Base-by-base conservation (phyloP, 129 eudicot species). In the Artemisia tridentata region DNA sequence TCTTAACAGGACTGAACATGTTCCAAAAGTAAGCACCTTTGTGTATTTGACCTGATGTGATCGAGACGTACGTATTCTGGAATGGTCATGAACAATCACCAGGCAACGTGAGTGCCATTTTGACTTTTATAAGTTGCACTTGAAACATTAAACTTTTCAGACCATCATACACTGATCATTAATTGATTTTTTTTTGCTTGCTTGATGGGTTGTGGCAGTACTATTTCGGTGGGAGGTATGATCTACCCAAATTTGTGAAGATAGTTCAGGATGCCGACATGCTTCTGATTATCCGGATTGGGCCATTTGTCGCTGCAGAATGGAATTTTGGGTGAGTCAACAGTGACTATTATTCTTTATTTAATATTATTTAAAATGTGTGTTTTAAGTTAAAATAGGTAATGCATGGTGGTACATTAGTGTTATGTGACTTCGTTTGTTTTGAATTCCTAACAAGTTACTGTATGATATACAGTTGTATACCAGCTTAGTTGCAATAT, bases 271-370 rank as follows among this genome's bases (percentile, higher is more conserved):
- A 90, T 63, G 90, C 97, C 47, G 92, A 92, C 45, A 75, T 93
- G 99, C 87, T 85, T 75, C 60, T 93, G 77, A 82, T 93, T 58
- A 96, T 93, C 45, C 85, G 97, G 11, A 93, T 93, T 50, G 99
- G 99, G 16, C 99, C 99, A 54, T 90, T 93, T 72, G 93, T 93
- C 55, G 99, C 99, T 21, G 99, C 97, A 25, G 99, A 93, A 76
- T 93, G 97, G 99, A 89, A 89, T 80, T 93, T 78, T 59, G 99
- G 99, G n/a, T n/a, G n/a, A n/a, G n/a, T n/a, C n/a, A n/a, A n/a
- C n/a, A n/a, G n/a, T n/a, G n/a, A n/a, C n/a, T n/a, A n/a, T n/a
- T n/a, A n/a, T n/a, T n/a, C n/a, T n/a, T n/a, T n/a, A n/a, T n/a
- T n/a, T n/a, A n/a, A n/a, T n/a, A n/a, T n/a, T n/a, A n/a, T n/a